A percentile compares a stretch with the other conserved stretches of the same genome.
Evolutionary conservation across 1,139 yeast genomes (phyloP).

Genomic region (Ogataea hybrid): DNA sequence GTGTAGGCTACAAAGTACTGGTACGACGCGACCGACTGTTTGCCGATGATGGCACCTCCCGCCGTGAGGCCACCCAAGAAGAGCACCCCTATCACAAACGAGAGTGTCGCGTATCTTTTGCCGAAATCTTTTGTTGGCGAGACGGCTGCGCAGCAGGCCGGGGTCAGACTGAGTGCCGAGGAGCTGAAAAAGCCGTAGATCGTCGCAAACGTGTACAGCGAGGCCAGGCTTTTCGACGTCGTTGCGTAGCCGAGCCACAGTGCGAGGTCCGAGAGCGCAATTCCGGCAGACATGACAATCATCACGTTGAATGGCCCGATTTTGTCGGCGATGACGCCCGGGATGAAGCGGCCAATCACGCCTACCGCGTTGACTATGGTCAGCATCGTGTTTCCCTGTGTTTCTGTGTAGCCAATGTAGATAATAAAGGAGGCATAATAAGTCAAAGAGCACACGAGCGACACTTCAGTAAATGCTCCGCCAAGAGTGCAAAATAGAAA

Average conservation of each 20-base stretch:
- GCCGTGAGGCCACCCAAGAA: slow-evolving; percentile 44
- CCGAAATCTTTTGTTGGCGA: slow-evolving; percentile 47
- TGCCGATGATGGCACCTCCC: slow-evolving; percentile 48
- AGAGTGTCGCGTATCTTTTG: slow-evolving; percentile 42
- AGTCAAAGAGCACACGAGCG: slow-evolving; percentile 49
- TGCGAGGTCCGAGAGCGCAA: slow-evolving; percentile 39
- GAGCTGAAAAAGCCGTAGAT: slow-evolving; percentile 53
- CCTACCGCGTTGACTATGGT: slow-evolving; percentile 59
- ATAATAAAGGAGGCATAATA: slow-evolving; percentile 53
- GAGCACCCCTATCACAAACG: slow-evolving; percentile 37
- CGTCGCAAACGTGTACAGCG: slow-evolving; percentile 46
- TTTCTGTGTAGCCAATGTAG: slow-evolving; percentile 49
- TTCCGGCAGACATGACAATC: slow-evolving; percentile 44
- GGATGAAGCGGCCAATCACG: slow-evolving; percentile 51
- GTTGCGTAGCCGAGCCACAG: slow-evolving; percentile 45
- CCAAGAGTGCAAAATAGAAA: slow-evolving; percentile 42
- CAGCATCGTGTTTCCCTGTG: slow-evolving; percentile 47
- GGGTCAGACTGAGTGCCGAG: slow-evolving; percentile 43
- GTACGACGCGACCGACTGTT: slow-evolving; percentile 32
- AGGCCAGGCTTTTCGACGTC: slow-evolving; percentile 37
- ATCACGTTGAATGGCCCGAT: slow-evolving; percentile 58
- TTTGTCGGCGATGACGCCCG: slow-evolving; percentile 53
- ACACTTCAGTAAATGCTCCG: slow-evolving; percentile 49
- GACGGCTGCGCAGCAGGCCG: slow-evolving; percentile 46
- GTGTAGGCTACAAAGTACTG: slow-evolving; percentile 34